phyloP scores from a whole-genome alignment of 163 green algal species.

The Scenedesmus sp. region DNA sequence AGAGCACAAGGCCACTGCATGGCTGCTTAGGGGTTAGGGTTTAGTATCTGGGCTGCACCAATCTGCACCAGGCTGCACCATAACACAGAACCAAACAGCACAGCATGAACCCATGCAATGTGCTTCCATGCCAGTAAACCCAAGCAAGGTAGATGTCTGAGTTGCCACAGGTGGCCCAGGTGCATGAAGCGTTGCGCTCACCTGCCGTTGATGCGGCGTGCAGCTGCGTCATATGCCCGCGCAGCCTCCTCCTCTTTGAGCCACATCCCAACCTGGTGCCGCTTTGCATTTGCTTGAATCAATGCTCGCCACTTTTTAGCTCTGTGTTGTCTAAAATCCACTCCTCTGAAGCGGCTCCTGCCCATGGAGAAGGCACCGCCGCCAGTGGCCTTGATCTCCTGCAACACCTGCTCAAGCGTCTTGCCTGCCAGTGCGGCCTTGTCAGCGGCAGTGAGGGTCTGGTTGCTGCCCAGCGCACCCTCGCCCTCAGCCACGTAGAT shows the following conservation, averaged over 20 bases:
- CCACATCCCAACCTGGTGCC: not conserved
- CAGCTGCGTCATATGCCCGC: not conserved
- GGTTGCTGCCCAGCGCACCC: conserved; percentile 22
- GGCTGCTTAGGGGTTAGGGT: not conserved
- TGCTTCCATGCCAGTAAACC: not conserved
- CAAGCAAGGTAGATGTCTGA: not conserved
- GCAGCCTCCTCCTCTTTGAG: conserved; percentile 8
- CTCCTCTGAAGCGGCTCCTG: conserved; percentile 26
- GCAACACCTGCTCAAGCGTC: not conserved
- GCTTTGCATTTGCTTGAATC: not conserved
- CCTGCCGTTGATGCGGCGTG: not conserved
- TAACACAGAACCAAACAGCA: not conserved
- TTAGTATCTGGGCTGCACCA: not conserved
- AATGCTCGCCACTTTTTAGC: not conserved
- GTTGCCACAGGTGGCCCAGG: not conserved
- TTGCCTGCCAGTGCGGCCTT: conserved; percentile 15
- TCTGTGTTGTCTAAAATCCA: not conserved
- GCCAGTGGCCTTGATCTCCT: conserved; percentile 29
- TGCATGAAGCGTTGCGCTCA: not conserved
- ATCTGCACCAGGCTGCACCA: no score
- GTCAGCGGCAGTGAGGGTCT: not conserved
- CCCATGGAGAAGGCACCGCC: not conserved
- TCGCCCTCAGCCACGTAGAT: conserved; percentile 6
- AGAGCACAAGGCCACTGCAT: not conserved
- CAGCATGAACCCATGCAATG: not conserved